phyloP scores from a whole-genome alignment of 2,329 filamentous ascomycete genomes.

The Colletotrichum simmondsii region DNA sequence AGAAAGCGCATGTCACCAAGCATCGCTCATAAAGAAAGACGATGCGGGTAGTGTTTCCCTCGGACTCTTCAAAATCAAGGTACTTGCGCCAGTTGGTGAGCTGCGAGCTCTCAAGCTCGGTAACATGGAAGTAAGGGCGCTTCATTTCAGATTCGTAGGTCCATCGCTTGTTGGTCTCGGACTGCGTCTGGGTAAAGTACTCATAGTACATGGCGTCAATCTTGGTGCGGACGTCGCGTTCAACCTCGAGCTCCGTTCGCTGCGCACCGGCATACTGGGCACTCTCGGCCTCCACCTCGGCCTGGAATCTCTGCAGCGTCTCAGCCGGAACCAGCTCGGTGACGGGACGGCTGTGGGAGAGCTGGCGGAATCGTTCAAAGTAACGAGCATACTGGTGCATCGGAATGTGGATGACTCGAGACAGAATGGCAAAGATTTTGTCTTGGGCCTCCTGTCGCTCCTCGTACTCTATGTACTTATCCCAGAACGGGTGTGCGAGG shows the following conservation, averaged over 20 bases:
- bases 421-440: conserved; percentile 85
- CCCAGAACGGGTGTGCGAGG: conserved; percentile 95
- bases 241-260: conserved; percentile 81
- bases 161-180: conserved; percentile 92
- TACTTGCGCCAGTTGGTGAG: conserved; percentile 95
- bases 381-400: conserved; percentile 97
- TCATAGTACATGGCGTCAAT: conserved; percentile 86
- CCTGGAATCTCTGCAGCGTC: conserved; percentile 73
- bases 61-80: conserved; percentile 91
- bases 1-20: conserved; percentile 90
- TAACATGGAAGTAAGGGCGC: conserved; percentile 96
- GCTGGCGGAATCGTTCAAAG: conserved; percentile 87
- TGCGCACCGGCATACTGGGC: conserved; percentile 60
- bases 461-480: conserved; percentile 98
- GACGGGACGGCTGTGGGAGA: conserved; percentile 79
- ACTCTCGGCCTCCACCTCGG: conserved; percentile 77
- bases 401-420: conserved; percentile 86
- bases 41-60: conserved; percentile 80
- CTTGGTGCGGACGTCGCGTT: conserved; percentile 83
- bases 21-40: conserved; percentile 94
- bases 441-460: conserved; percentile 87
- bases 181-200: conserved; percentile 82
- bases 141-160: conserved; percentile 95
- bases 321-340: conserved; percentile 78
- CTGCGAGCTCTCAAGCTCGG: conserved; percentile 87